Conservation (phyloP, 768 basidiomycete genomes). For the Dioszegia crocea region DNA sequence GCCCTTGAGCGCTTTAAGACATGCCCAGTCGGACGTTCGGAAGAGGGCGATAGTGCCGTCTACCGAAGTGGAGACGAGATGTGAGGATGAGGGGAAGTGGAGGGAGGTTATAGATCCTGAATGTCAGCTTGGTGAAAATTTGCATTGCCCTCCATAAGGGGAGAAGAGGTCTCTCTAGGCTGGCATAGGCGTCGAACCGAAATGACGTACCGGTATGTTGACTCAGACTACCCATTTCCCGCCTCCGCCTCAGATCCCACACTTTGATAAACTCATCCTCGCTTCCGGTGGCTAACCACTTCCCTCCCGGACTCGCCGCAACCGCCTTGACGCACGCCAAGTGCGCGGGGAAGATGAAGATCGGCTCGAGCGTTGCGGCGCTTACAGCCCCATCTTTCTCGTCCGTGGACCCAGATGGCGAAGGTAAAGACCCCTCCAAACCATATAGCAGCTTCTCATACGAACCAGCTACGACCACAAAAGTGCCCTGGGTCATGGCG, state of each 20-base stretch:
- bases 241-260: conserved; percentile 86
- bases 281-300: conserved; percentile 93
- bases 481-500: conserved; percentile 51
- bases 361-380: conserved; percentile 55
- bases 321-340: conserved; percentile 87
- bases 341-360: conserved; percentile 96
- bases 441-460: conserved; percentile 97
- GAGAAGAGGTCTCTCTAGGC: neutral
- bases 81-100: conserved; percentile 78
- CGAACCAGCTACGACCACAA: conserved; percentile 84
- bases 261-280: conserved; percentile 96
- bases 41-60: conserved; percentile 88
- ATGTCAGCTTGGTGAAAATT: neutral
- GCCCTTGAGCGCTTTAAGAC: conserved; percentile 80
- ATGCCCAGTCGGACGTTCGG: conserved; percentile 87
- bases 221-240: conserved; percentile 91
- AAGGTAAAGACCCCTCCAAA: conserved; percentile 60
- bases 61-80: conserved; percentile 84
- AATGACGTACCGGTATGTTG: conserved; percentile 75
- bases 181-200: neutral
- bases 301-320: conserved; percentile 85
- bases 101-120: conserved; percentile 88
- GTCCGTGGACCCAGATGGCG: conserved; percentile 24
- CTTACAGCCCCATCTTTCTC: conserved; percentile 13
- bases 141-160: neutral